Evolutionary conservation across 2,329 filamentous ascomycete genomes (phyloP), one percentile per base, ranked within the genome.

Genomic region (Ophidiomyces ophidiicola): DNA sequence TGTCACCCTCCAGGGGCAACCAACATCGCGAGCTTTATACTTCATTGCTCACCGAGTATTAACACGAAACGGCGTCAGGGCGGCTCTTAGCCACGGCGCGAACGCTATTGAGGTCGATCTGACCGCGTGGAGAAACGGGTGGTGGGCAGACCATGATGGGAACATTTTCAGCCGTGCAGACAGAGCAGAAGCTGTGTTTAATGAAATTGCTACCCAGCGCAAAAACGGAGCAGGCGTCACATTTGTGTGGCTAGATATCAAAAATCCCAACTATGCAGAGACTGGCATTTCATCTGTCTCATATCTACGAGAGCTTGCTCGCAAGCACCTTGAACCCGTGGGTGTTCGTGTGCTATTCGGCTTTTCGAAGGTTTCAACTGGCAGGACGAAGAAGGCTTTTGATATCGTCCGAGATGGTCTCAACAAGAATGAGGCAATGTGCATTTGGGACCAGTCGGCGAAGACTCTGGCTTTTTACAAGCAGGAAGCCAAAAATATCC

Each of bases 191-290:
- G 23, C 19, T n/a, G 28, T 39, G 21, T 39, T 39, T 28, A 20
- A 25, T n/a, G 17, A 29, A 2, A 33, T 39, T 20, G 37, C 30
- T 5, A 23, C 14, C 6, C 10, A 39, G 11, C 29, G 30, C 6
- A 25, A 26, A 17, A 8, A 3, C 3, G 37, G 29, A n/a, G 28
- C 28, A 15, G 19, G 20, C 4, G 11, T 39, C 5, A 14, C 15
- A 5, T 39, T 39, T 33, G 37, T 39, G 14, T 39, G 37, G 37
- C 23, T 39, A 12, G 37, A 39, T 24, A n/a, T 39, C 2, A 39
- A 39, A 18, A 39, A 39, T 17, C 29, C 37, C 18, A 24, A 39
- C 23, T 33, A 33, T 31, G 26, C 29, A 10, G n/a, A 5, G 3
- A 5, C 10, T 4, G 10, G 11, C 11, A 12, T 8, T 6, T 6